Percentiles rank a stretch among this genome's conserved stretches.
Evolutionary conservation across 176 grass and related monocot species (phyloP).

Genomic region (Urochloa ruziziensis): DNA sequence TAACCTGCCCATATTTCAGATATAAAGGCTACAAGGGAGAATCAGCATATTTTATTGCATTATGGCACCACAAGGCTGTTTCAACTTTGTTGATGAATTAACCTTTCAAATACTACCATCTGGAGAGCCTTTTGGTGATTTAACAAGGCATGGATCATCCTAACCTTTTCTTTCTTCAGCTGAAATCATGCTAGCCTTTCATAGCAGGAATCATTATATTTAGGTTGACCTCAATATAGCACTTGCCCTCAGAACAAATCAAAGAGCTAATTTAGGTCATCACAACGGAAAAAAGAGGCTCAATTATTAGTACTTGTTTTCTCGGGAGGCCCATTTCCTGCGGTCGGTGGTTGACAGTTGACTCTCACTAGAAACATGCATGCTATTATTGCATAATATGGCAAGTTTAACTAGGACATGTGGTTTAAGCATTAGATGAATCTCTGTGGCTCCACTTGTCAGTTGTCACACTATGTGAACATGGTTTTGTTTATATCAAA

Average conservation of each 20-base stretch:
- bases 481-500: neutral
- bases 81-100: neutral
- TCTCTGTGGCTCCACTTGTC: neutral
- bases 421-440: neutral
- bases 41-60: conserved; percentile 5
- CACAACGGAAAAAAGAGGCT: neutral
- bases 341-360: conserved; percentile 35
- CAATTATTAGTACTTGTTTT: conserved; percentile 30
- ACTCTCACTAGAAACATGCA: neutral
- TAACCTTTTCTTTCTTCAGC: neutral
- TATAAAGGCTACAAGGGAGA: neutral
- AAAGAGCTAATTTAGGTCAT: conserved; percentile 18
- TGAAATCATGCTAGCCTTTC: conserved; percentile 15
- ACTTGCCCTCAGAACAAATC: conserved; percentile 16
- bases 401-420: neutral
- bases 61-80: neutral
- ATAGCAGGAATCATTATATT: conserved; percentile 21
- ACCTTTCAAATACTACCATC: neutral
- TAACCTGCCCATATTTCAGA: neutral
- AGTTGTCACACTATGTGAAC: neutral
- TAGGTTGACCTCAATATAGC: conserved; percentile 28
- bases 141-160: neutral
- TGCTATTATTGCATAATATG: neutral
- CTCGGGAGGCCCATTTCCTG: conserved; percentile 16
- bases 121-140: neutral